These are phyloP conservation scores for Smallanthus sonchifolius DNA, from an alignment of 129 eudicot species.

Conservation along the genomic window DNA sequence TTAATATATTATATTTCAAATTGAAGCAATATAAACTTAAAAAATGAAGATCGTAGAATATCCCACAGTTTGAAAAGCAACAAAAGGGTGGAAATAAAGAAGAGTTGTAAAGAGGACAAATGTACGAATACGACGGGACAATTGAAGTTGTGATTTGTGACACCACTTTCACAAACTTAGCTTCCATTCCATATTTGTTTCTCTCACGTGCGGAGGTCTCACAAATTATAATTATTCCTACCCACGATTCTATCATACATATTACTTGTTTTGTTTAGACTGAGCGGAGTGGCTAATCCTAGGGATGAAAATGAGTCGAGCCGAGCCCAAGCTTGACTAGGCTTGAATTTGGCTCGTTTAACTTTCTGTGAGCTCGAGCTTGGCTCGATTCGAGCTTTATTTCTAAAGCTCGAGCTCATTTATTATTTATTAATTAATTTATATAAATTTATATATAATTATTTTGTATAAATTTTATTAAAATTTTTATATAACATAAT, in stretches of 20 bases:
- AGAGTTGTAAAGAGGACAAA: background rate
- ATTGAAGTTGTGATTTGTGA: slow-evolving; percentile 7
- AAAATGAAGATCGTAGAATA: background rate
- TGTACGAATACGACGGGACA: background rate
- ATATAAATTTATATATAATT: too few relatives aligned
- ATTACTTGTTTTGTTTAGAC: background rate
- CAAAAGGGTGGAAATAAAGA: background rate
- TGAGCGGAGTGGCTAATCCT: too few relatives aligned
- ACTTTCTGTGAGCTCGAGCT: too few relatives aligned
- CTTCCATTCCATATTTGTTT: background rate
- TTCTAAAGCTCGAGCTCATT: too few relatives aligned
- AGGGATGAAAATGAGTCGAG: too few relatives aligned
- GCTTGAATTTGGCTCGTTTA: too few relatives aligned
- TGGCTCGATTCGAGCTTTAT: too few relatives aligned
- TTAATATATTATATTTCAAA: background rate
- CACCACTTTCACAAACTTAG: slow-evolving; percentile 7
- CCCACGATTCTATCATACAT: background rate
- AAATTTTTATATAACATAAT: too few relatives aligned
- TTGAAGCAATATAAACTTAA: background rate
- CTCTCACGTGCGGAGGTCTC: background rate
- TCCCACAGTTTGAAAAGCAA: background rate
- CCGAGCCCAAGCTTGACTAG: too few relatives aligned
- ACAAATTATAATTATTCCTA: background rate
- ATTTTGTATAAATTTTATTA: too few relatives aligned
- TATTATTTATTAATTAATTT: too few relatives aligned